A percentile compares a stretch with the other conserved stretches of the same genome.
phyloP scores from a whole-genome alignment of 2,329 filamentous ascomycete genomes.

The Colletotrichum spinosum region DNA sequence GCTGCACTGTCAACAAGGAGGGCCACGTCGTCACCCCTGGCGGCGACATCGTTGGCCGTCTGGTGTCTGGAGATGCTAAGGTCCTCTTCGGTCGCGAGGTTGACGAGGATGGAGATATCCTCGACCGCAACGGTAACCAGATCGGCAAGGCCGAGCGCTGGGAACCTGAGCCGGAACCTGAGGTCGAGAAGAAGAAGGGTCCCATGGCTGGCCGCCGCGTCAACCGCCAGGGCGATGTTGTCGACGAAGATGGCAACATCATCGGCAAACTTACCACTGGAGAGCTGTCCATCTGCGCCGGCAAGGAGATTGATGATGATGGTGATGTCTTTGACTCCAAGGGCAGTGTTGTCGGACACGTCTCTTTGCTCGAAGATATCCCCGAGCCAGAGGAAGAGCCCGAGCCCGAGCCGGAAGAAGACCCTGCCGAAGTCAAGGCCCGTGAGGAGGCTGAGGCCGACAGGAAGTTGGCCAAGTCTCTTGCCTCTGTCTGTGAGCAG shows the following conservation, averaged over 20 bases:
- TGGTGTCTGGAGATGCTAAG: slow-evolving; percentile 78
- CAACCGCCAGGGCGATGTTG: slow-evolving; percentile 69
- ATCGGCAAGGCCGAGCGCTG: slow-evolving; percentile 70
- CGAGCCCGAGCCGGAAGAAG: slow-evolving; percentile 64
- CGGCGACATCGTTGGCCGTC: slow-evolving; percentile 78
- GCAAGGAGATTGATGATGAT: slow-evolving; percentile 77
- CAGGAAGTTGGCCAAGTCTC: slow-evolving; percentile 80
- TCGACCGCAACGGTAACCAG: slow-evolving; percentile 77
- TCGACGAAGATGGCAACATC: slow-evolving; percentile 68
- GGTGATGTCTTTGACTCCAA: slow-evolving; percentile 79
- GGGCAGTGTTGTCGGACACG: slow-evolving; percentile 75
- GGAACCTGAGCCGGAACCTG: slow-evolving; percentile 58
- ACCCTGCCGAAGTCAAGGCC: slow-evolving; percentile 61
- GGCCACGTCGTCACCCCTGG: slow-evolving; percentile 74
- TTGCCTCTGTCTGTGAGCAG: slow-evolving; percentile 78
- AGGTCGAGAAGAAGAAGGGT: slow-evolving; percentile 63
- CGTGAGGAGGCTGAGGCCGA: slow-evolving; percentile 73
- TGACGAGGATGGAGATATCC: slow-evolving; percentile 85
- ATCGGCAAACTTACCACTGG: slow-evolving; percentile 77
- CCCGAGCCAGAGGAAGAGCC: slow-evolving; percentile 49
- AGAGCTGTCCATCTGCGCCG: slow-evolving; percentile 71
- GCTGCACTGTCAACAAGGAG: slow-evolving; percentile 75
- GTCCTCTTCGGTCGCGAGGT: slow-evolving; percentile 78
- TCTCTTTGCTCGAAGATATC: slow-evolving; percentile 73
- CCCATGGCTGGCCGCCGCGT: slow-evolving; percentile 66